Evolutionary conservation across 2,329 filamentous ascomycete species (phyloP).

Genomic region (Stemphylium beticola): DNA sequence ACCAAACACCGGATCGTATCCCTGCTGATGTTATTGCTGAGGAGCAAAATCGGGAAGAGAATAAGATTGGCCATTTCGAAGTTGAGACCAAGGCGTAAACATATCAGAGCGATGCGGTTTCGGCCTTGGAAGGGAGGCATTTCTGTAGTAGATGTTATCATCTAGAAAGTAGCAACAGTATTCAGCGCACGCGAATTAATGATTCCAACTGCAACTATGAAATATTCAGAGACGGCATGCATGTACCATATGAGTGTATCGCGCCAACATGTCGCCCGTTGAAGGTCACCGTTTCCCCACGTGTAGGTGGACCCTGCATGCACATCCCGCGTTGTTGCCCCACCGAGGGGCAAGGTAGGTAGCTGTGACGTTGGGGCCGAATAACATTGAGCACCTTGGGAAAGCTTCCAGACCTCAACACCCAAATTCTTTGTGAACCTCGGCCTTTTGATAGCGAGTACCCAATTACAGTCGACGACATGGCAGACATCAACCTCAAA

Average conservation of each 20-base stretch:
- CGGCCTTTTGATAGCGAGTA: background rate
- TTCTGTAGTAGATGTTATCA: too few relatives aligned
- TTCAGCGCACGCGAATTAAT: too few relatives aligned
- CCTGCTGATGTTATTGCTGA: slow-evolving; percentile 40
- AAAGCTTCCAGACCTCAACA: background rate
- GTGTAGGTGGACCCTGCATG: background rate
- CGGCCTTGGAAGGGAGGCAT: too few relatives aligned
- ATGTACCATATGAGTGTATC: too few relatives aligned
- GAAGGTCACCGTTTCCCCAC: background rate
- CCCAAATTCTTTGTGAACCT: background rate
- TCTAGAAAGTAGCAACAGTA: too few relatives aligned
- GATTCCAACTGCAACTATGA: too few relatives aligned
- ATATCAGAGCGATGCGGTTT: background rate
- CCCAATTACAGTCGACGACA: slow-evolving; percentile 15
- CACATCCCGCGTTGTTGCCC: background rate
- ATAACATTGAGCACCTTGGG: background rate
- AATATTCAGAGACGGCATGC: too few relatives aligned
- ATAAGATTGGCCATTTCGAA: slow-evolving; percentile 21
- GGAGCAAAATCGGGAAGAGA: slow-evolving; percentile 23
- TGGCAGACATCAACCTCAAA: slow-evolving; percentile 51
- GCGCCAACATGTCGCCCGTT: background rate
- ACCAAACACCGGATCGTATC: slow-evolving; percentile 41
- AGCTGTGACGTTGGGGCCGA: background rate
- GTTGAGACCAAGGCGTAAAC: slow-evolving; percentile 20
- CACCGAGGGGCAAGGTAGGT: background rate